Percentiles rank a stretch among this genome's conserved stretches.
These are phyloP conservation scores for Phaeoacremonium minimum DNA, from an alignment of 2,329 filamentous ascomycete genomes.

Conservation along the genomic window DNA sequence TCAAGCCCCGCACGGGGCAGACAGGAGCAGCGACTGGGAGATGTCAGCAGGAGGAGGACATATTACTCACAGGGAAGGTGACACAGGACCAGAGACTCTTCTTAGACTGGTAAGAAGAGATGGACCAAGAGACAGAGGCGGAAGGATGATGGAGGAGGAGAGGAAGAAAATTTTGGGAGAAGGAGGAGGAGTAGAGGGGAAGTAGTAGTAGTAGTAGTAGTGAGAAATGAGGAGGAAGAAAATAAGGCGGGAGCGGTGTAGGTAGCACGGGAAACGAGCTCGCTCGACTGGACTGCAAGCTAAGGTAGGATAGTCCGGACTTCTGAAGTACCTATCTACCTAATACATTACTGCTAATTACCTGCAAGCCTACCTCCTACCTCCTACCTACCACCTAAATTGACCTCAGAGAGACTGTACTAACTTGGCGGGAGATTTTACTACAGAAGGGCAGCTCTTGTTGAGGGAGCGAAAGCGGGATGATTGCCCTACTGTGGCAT, in stretches of 20 bases:
- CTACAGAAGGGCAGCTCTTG: too few relatives aligned
- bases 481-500: background rate
- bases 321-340: background rate
- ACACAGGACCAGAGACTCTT: slow-evolving; percentile 4
- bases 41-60: slow-evolving; percentile 1
- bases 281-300: background rate
- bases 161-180: slow-evolving; percentile 3
- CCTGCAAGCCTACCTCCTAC: background rate
- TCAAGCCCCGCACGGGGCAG: background rate
- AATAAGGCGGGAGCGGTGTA: too few relatives aligned
- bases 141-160: slow-evolving; percentile 7
- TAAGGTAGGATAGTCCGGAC: background rate
- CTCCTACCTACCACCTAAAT: background rate
- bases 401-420: background rate
- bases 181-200: slow-evolving; percentile 2
- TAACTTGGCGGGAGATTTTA: too few relatives aligned
- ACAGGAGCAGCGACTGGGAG: background rate
- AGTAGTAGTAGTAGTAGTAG: background rate
- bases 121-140: slow-evolving; percentile 6
- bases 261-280: background rate
- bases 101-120: slow-evolving; percentile 8
- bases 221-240: background rate
- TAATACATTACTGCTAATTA: background rate
- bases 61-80: slow-evolving; percentile 3
- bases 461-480: background rate